Conservation (phyloP, 768 basidiomycete species). For the Hygrophoropsis aurantiaca region DNA sequence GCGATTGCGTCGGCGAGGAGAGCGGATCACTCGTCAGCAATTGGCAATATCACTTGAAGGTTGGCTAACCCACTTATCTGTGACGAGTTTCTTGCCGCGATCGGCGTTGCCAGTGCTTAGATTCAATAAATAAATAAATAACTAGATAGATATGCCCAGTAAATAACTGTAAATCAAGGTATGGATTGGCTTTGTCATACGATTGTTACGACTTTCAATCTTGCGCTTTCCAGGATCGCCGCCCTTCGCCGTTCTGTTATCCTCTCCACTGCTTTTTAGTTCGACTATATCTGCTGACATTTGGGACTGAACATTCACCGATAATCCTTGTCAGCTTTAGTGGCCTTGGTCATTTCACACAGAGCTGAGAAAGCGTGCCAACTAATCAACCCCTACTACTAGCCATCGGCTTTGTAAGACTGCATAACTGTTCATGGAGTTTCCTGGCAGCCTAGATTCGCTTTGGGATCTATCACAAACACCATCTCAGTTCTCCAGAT, state of each 20-base stretch:
- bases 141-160: not conserved
- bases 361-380: not conserved
- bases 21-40: constrained; percentile 5
- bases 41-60: not conserved
- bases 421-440: constrained; percentile 23
- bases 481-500: constrained; percentile 52
- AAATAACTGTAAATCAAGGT: constrained; percentile 2
- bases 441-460: constrained; percentile 39
- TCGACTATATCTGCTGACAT: not conserved
- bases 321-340: not conserved
- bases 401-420: constrained; percentile 1
- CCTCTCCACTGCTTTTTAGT: constrained; percentile 4
- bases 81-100: constrained; percentile 6
- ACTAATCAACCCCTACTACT: not conserved
- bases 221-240: constrained; percentile 7
- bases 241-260: not conserved
- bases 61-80: constrained; percentile 1
- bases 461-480: constrained; percentile 71
- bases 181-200: constrained; percentile 5
- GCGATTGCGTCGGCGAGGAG: constrained; percentile 2
- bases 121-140: not conserved
- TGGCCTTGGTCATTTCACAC: constrained; percentile 1
- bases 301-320: too few species aligned
- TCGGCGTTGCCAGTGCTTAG: not conserved
- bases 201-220: not conserved